Base-by-base conservation (phyloP, 768 basidiomycete genomes). In the Calvatia gigantea region DNA sequence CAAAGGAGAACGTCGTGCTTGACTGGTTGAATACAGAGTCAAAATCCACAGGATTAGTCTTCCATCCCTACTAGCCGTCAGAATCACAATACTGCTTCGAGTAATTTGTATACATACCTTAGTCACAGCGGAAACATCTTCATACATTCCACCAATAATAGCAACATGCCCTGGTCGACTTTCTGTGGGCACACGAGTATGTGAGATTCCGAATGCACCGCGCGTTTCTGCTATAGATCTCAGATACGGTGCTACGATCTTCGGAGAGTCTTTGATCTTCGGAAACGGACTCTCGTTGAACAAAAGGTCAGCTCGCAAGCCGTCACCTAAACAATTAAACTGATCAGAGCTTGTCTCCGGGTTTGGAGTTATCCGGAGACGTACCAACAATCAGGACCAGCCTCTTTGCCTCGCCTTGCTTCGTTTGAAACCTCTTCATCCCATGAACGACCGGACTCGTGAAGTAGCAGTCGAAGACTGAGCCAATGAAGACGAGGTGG, bases 61-160 rank as follows among this genome's bases (percentile, higher is more conserved):
- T 92, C 90, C 91, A 92, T 44, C 89, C 90, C 87, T 90, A 59
- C 39, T 53, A 39, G 27, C 21, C 63, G 56, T 47, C 19, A 42
- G 51, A 38, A 25, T 11, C 19, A 37, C 7, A 17, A 48, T 11
- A 37, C 33, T 15, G 32, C 21, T 15, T 14, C 37, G 28, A 21
- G 43, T 14, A 45, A 42, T n/a, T n/a, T n/a, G n/a, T 12, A 59
- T 58, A 58, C 73, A 62, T 72, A 80, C 91, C 78, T 91, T 90
- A 19, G 88, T 91, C 28, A 92, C 91, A 14, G 91, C 91, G 0
- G 87, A 89, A 3, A 91, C 91, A 60, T 94, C 90, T 68, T 94
- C 91, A 64, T 93, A 92, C 90, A 94, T 93, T 2, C 91, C 91
- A 83, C 87, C 92, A 58, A 94, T 92, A 51, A 94, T 81, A 19